phyloP scores from a whole-genome alignment of 2,329 filamentous ascomycete species.

The Aspergillus sp. region DNA sequence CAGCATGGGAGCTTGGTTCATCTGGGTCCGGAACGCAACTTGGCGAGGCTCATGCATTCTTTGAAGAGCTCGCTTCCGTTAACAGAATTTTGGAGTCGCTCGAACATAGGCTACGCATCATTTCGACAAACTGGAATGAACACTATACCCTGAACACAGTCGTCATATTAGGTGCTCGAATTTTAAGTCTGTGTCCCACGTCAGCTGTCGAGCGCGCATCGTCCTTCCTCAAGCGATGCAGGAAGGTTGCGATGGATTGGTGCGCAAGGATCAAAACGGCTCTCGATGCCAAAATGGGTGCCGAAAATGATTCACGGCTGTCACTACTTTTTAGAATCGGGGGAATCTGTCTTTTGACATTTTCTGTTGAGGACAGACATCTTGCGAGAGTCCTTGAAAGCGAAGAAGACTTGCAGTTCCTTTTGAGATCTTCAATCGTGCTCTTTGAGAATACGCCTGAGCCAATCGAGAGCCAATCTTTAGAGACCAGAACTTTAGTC shows the following conservation, averaged over 20 bases:
- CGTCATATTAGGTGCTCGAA: slow-evolving; percentile 7
- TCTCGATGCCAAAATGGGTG: not conserved
- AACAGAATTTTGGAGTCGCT: slow-evolving; percentile 35
- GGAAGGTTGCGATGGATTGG: slow-evolving; percentile 8
- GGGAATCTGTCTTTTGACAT: slow-evolving; percentile 13
- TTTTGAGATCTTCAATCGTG: slow-evolving; percentile 12
- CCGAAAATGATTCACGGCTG: not conserved
- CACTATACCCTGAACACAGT: slow-evolving; percentile 34
- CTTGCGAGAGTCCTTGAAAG: slow-evolving; percentile 2
- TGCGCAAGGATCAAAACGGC: slow-evolving; percentile 1
- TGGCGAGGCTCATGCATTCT: slow-evolving; percentile 20
- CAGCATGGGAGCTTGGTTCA: slow-evolving; percentile 48
- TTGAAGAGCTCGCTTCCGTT: slow-evolving; percentile 22
- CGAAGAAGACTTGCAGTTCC: slow-evolving; percentile 8
- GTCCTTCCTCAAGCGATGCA: slow-evolving; percentile 1
- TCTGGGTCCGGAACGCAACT: not conserved
- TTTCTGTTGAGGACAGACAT: slow-evolving; percentile 8
- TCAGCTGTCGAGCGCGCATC: not conserved
- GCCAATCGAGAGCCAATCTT: not conserved
- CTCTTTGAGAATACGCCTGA: slow-evolving; percentile 13
- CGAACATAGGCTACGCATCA: slow-evolving; percentile 27
- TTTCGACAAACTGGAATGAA: slow-evolving; percentile 53
- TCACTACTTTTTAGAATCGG: slow-evolving; percentile 7
- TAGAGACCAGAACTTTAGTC: not conserved
- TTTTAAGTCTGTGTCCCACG: slow-evolving; percentile 9